phyloP scores from a whole-genome alignment of 1,139 yeast species.

The Suhomyces atakaporum region DNA sequence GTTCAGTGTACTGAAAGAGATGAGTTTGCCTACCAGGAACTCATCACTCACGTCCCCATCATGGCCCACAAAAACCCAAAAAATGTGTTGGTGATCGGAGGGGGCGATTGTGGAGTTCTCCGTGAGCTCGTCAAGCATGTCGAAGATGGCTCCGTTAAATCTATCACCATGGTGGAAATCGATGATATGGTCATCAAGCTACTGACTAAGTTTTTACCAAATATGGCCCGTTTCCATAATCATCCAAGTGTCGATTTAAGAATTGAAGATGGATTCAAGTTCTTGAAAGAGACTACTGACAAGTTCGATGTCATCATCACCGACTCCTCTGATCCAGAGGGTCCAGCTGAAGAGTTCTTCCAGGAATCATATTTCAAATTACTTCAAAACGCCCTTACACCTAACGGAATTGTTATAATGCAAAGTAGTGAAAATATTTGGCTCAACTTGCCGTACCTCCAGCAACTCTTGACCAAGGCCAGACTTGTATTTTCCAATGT shows the following conservation, averaged over 20 bases:
- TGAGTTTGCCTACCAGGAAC: constrained; percentile 88
- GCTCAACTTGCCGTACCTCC: constrained; percentile 74
- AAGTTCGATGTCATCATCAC: constrained; percentile 87
- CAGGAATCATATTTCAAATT: constrained; percentile 79
- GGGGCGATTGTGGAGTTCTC: constrained; percentile 93
- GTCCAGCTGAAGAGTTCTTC: constrained; percentile 95
- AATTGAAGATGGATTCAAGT: constrained; percentile 89
- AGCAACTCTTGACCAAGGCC: constrained; percentile 61
- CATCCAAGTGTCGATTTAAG: constrained; percentile 74
- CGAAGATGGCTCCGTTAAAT: constrained; percentile 52
- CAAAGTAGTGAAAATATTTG: constrained; percentile 93
- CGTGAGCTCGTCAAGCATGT: constrained; percentile 82
- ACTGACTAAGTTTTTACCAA: constrained; percentile 73
- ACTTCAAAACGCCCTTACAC: constrained; percentile 61
- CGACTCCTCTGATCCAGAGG: constrained; percentile 97
- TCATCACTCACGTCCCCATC: constrained; percentile 79
- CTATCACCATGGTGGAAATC: constrained; percentile 83
- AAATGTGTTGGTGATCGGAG: constrained; percentile 83
- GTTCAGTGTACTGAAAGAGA: constrained; percentile 89
- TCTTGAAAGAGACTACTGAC: constrained; percentile 46
- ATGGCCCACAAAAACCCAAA: constrained; percentile 74
- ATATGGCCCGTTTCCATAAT: constrained; percentile 71
- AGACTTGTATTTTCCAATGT: constrained; percentile 73
- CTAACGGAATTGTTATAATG: constrained; percentile 81
- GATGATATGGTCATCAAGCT: constrained; percentile 83